Conservation (phyloP, 73 alveolate genomes). For the Stentor coeruleus region DNA sequence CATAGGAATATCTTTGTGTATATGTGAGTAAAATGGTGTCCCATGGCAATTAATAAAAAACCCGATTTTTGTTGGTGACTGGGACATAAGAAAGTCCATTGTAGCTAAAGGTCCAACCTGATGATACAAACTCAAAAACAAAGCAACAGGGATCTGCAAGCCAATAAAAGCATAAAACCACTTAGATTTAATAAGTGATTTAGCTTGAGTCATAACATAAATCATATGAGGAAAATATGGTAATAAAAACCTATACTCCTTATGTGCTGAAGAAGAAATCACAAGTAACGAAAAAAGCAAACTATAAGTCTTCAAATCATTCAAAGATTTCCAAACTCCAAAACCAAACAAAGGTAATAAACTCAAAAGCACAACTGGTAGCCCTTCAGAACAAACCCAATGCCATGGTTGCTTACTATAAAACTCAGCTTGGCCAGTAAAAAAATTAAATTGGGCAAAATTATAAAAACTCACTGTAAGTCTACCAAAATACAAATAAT, state of each 20-base stretch:
- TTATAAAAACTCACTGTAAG: constrained; percentile 35
- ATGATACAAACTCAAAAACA: constrained; percentile 25
- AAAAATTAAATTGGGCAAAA: constrained; percentile 31
- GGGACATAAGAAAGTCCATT: constrained; percentile 27
- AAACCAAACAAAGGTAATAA: constrained; percentile 18
- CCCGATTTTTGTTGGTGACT: constrained; percentile 24
- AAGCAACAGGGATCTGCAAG: neutral
- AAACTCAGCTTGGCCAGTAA: constrained; percentile 30
- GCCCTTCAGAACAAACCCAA: constrained; percentile 34
- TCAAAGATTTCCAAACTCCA: constrained; percentile 12
- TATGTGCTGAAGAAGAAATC: constrained; percentile 32
- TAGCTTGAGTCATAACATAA: constrained; percentile 2
- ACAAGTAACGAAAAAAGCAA: constrained; percentile 11
- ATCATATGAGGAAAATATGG: constrained; percentile 33
- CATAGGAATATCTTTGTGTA: constrained; percentile 43
- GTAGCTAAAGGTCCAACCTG: constrained; percentile 40
- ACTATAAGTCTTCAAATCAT: neutral
- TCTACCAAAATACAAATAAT: constrained; percentile 31
- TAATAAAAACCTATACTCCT: constrained; percentile 44
- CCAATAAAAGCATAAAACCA: neutral
- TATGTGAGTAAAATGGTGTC: constrained; percentile 45
- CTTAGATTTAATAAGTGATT: neutral
- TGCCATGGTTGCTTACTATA: constrained; percentile 34
- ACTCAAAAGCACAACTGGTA: constrained; percentile 28
- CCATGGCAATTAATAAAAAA: constrained; percentile 38